Percentiles rank a stretch among this genome's conserved stretches.
Conservation (phyloP, 2,329 filamentous ascomycete genomes). For the Ceratocystis huliohia region DNA sequence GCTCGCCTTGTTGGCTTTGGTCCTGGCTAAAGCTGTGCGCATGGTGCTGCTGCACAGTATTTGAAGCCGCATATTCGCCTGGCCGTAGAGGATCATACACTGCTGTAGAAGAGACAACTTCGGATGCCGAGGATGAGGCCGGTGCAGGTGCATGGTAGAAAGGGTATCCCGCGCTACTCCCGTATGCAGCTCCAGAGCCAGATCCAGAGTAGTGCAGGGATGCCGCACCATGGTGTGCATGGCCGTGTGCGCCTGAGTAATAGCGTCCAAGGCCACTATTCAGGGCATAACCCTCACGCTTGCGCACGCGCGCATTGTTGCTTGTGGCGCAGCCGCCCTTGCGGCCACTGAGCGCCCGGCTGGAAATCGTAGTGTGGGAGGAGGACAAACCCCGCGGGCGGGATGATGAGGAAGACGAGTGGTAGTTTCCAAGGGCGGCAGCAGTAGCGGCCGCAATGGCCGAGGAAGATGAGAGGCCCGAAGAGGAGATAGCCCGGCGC, state of each 20-base stretch:
- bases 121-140: not conserved
- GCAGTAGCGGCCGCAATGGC: not conserved
- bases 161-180: not conserved
- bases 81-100: not conserved
- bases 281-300: constrained; percentile 12
- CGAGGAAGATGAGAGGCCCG: constrained; percentile 1
- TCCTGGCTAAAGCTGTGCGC: not conserved
- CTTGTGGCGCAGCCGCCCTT: constrained; percentile 29
- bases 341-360: constrained; percentile 27
- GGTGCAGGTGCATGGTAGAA: not conserved
- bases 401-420: not conserved
- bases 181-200: constrained; percentile 15
- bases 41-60: not conserved
- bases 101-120: not conserved
- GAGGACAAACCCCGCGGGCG: not conserved
- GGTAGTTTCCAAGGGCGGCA: not conserved
- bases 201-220: constrained; percentile 13
- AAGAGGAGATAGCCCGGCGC: constrained; percentile 21
- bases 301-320: constrained; percentile 21
- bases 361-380: constrained; percentile 21
- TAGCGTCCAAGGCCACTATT: constrained; percentile 1
- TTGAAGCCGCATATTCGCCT: not conserved
- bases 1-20: not conserved
- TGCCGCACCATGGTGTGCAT: not conserved
- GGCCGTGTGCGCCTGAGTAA: constrained; percentile 9